Conservation (phyloP, 2,329 filamentous ascomycete species). For the Pestalotiopsis sp. region DNA sequence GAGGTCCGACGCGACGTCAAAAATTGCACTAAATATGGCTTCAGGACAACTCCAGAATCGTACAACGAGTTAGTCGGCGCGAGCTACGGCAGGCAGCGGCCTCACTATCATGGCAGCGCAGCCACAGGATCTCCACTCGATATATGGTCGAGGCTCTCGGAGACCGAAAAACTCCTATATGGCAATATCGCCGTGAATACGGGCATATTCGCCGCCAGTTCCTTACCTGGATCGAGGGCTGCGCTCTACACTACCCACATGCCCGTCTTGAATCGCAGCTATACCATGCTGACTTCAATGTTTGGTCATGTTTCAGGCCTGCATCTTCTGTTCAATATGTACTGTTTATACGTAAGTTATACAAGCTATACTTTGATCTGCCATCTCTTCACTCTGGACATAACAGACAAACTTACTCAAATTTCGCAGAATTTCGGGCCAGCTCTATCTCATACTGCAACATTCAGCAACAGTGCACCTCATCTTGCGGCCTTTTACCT, state of each 20-base stretch:
- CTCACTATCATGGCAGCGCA: neutral
- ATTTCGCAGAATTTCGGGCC: conserved; percentile 16
- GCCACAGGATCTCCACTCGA: neutral
- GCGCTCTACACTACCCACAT: conserved; percentile 18
- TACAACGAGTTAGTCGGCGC: conserved; percentile 12
- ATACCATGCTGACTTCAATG: conserved; percentile 28
- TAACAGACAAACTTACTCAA: neutral
- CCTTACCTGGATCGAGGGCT: neutral
- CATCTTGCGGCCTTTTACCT: conserved; percentile 33
- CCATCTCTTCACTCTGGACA: neutral
- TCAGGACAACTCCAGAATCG: neutral
- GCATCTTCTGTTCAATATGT: conserved; percentile 25
- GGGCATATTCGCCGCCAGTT: conserved; percentile 13
- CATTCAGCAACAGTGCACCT: conserved; percentile 20
- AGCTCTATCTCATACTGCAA: conserved; percentile 12
- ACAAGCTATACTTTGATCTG: neutral
- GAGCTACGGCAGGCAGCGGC: neutral
- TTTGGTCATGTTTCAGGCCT: conserved; percentile 25
- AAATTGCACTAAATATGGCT: neutral
- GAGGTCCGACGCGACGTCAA: conserved; percentile 26
- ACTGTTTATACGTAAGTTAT: conserved; percentile 17
- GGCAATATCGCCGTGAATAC: conserved; percentile 20
- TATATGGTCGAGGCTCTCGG: neutral
- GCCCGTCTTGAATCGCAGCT: conserved; percentile 20
- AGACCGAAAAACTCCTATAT: conserved; percentile 15